Evolutionary conservation across 805 yeast species (phyloP).

Genomic region (Nakazawaea ernobii): DNA sequence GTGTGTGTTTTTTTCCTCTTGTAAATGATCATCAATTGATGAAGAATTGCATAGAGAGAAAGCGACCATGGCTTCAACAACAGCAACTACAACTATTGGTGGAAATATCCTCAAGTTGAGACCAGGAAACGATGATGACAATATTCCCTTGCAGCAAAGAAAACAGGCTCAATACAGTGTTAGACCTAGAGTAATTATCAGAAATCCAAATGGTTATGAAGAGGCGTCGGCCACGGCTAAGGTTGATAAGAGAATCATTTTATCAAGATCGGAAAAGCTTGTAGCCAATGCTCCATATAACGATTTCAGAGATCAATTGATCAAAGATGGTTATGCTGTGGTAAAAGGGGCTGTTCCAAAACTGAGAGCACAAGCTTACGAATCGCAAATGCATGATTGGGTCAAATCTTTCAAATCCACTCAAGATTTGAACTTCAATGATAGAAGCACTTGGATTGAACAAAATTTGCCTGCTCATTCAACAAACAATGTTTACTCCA

Average conservation of each 20-base stretch:
- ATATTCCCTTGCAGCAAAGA: neutral
- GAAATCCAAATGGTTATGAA: neutral
- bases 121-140: neutral
- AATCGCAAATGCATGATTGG: slow-evolving; percentile 19
- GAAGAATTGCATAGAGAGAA: too few relatives aligned
- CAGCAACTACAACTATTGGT: neutral
- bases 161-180: slow-evolving; percentile 4
- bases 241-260: slow-evolving; percentile 5
- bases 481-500: slow-evolving; percentile 14
- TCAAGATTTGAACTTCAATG: slow-evolving; percentile 18
- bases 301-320: slow-evolving; percentile 27
- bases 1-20: too few relatives aligned
- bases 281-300: slow-evolving; percentile 10
- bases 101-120: slow-evolving; percentile 6
- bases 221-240: slow-evolving; percentile 5
- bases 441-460: slow-evolving; percentile 23
- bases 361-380: slow-evolving; percentile 20
- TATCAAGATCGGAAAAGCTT: neutral
- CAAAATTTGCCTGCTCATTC: slow-evolving; percentile 23
- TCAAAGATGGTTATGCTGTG: slow-evolving; percentile 25
- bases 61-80: neutral
- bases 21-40: too few relatives aligned
- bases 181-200: neutral
- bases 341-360: slow-evolving; percentile 23
- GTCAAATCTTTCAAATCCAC: slow-evolving; percentile 15